Conservation (phyloP, 1,284 basidiomycete species). For the Austroboletus niveus region DNA sequence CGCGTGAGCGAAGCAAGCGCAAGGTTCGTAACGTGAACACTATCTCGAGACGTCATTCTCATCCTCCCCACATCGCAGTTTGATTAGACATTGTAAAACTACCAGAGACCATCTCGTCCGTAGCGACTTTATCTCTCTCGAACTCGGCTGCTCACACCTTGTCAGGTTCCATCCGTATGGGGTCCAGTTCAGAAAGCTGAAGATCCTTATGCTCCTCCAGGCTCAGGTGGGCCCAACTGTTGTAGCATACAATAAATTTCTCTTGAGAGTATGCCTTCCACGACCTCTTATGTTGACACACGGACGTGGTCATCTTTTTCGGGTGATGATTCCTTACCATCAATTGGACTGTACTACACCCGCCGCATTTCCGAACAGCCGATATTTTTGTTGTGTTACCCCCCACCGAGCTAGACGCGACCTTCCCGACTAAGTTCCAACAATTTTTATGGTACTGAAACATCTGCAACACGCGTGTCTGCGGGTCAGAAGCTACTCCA, state of each 20-base stretch:
- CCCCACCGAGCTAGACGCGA: conserved; percentile 7
- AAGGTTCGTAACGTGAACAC: conserved; percentile 54
- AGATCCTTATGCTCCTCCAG: conserved; percentile 73
- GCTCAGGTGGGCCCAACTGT: conserved; percentile 22
- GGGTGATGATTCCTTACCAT: conserved; percentile 4
- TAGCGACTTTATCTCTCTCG: conserved; percentile 2
- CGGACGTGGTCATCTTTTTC: neutral
- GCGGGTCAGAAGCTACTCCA: neutral
- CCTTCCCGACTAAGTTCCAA: neutral
- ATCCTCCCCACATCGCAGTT: conserved; percentile 41
- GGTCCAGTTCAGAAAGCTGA: conserved; percentile 81
- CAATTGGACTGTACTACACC: conserved; percentile 16
- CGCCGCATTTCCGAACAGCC: conserved; percentile 6
- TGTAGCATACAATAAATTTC: conserved; percentile 31
- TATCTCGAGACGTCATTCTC: conserved; percentile 6
- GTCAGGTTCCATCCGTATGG: conserved; percentile 86
- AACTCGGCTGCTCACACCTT: conserved; percentile 9
- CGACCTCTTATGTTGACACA: conserved; percentile 1
- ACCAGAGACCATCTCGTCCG: conserved; percentile 69
- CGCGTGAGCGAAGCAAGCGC: conserved; percentile 89
- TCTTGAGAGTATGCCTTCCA: neutral
- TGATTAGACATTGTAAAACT: conserved; percentile 89
- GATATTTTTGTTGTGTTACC: conserved; percentile 18
- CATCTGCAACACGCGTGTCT: conserved; percentile 2
- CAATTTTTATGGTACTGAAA: conserved; percentile 13